Evolutionary conservation across 2,329 filamentous ascomycete species (phyloP), one percentile per base, ranked within the genome.

Genomic region (Ceratocystis destructans): DNA sequence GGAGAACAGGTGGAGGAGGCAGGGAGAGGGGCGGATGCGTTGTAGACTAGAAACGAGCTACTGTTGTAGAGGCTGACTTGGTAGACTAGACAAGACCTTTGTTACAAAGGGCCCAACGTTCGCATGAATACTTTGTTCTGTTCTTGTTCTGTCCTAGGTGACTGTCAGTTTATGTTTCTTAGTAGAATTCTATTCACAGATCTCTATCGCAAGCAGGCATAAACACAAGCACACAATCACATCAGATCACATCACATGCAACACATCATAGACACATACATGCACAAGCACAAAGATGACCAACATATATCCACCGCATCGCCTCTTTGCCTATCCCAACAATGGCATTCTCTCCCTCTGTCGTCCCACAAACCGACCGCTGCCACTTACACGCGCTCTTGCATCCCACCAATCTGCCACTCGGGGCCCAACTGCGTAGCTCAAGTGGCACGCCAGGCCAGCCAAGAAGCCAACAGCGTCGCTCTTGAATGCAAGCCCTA

Each of bases 391-490:
- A 28, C 55, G 44, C 44, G 17, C 10, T n/a, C 25, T 25, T 20
- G 55, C 64, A 33, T 75, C 72, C 55, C 74, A 73, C 73, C 77
- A 76, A 64, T 77, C 76, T 1, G 73, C 70, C 68, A 82, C 41
- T 70, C 75, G 74, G 71, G 79, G 78, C 0, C 76, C 74, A 69
- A 82, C 57, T 69, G 76, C 74, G 72, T 91, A 88, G 0, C 84
- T 83, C 76, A 82, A 87, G 75, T 93, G 85, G 73, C 90, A 95
- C 2, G 89, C 73, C 79, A 96, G 83, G 0, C 93, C 93, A 0
- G 87, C 89, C 15, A 88, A 68, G 71, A 96, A 96, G 0, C 93
- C 93, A 5, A 96, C 83, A 0, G 87, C 91, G 75, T 96, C 92
- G 72, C 96, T 97, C 74, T 85, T 88, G 72, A 96, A 96, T 0